A percentile compares a stretch with the other conserved stretches of the same genome.
Evolutionary conservation across 1,139 yeast genomes (phyloP).

Genomic region (Yamadazyma trypodendri): DNA sequence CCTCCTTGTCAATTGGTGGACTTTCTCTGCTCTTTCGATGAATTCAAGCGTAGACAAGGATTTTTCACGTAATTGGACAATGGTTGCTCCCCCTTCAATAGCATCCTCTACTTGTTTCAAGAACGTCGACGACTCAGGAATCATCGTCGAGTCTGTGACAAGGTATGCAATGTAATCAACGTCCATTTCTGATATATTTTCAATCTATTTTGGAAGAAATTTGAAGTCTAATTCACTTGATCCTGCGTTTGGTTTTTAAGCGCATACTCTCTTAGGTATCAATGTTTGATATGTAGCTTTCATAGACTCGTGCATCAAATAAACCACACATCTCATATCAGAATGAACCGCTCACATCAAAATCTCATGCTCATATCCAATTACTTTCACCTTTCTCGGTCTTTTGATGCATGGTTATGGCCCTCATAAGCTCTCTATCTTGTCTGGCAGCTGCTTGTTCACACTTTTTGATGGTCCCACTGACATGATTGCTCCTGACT

Average conservation of each 20-base stretch:
- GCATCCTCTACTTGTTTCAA: constrained; percentile 61
- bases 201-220: too few relatives aligned
- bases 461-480: constrained; percentile 88
- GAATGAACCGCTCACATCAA: too few relatives aligned
- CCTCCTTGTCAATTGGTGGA: constrained; percentile 60
- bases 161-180: constrained; percentile 69
- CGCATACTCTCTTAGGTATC: constrained; percentile 9
- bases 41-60: constrained; percentile 66
- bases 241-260: constrained; percentile 9
- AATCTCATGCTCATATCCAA: neutral
- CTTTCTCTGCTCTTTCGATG: constrained; percentile 55
- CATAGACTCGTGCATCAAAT: too few relatives aligned
- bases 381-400: constrained; percentile 7
- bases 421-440: constrained; percentile 34
- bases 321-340: too few relatives aligned
- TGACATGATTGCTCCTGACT: constrained; percentile 63
- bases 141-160: constrained; percentile 79
- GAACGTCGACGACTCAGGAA: constrained; percentile 64
- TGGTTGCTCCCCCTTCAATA: constrained; percentile 69
- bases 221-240: too few relatives aligned
- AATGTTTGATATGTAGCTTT: too few relatives aligned
- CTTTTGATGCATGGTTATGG: constrained; percentile 7
- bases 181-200: too few relatives aligned
- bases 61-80: constrained; percentile 86
- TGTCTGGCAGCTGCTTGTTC: constrained; percentile 62